phyloP scores from a whole-genome alignment of 208 protist species.

The Acanthamoeba rhysodes region DNA sequence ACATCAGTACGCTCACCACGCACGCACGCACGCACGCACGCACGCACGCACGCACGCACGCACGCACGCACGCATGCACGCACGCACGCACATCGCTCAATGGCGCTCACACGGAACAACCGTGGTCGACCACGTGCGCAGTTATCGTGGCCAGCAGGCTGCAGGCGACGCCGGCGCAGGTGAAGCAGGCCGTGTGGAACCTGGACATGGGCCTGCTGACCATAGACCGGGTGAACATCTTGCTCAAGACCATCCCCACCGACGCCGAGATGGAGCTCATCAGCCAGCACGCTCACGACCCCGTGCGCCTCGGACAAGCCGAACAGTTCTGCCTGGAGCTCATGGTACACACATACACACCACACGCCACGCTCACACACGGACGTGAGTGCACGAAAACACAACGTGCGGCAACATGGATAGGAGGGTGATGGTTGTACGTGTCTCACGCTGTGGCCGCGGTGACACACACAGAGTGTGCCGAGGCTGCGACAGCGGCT shows the following conservation, averaged over 20 bases:
- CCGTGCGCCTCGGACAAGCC: neutral
- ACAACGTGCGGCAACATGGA: no score
- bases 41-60: no score
- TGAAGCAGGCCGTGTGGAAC: conserved; percentile 57
- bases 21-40: neutral
- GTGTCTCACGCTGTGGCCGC: no score
- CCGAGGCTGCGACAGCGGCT: conserved; percentile 42
- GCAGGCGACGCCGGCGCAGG: neutral
- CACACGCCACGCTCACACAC: no score
- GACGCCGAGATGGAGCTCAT: conserved; percentile 22
- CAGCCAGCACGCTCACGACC: neutral
- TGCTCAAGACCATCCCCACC: conserved; percentile 64
- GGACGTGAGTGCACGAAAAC: no score
- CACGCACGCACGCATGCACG: neutral
- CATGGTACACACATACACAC: neutral
- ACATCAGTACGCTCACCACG: conserved; percentile 3
- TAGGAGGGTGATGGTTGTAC: neutral
- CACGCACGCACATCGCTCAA: neutral
- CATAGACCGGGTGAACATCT: conserved; percentile 15
- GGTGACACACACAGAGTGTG: neutral
- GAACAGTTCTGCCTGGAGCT: conserved; percentile 9
- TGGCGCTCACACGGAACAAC: neutral
- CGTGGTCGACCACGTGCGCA: neutral
- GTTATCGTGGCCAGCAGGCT: conserved; percentile 61
- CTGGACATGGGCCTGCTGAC: neutral